Conservation (phyloP, 768 basidiomycete species). For the Gloeophyllum trabeum region DNA sequence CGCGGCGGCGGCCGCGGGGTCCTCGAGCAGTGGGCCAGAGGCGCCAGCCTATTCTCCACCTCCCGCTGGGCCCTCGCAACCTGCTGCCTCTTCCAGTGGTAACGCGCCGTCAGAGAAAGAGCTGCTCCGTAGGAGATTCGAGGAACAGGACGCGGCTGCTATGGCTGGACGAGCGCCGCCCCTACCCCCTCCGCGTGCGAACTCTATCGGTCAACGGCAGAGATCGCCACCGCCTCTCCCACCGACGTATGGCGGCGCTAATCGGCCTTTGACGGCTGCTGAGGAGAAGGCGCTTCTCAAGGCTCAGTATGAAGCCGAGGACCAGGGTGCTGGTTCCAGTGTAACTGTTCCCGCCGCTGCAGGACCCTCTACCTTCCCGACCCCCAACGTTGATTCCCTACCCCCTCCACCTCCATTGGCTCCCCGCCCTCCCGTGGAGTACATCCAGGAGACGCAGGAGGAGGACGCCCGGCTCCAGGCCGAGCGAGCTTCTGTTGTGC, state of each 20-base stretch:
- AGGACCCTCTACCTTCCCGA: constrained; percentile 1
- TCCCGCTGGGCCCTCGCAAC: constrained; percentile 3
- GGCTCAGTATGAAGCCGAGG: constrained; percentile 53
- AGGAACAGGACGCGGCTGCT: constrained; percentile 38
- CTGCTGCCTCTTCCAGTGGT: constrained; percentile 5
- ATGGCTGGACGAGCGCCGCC: constrained; percentile 15
- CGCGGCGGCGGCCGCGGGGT: constrained; percentile 28
- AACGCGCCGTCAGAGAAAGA: constrained; percentile 42
- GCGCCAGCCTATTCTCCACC: constrained; percentile 16
- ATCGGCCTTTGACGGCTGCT: constrained; percentile 45
- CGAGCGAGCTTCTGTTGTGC: too few species aligned
- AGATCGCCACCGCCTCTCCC: constrained; percentile 19
- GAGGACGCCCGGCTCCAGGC: constrained; percentile 57
- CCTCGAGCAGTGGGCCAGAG: constrained; percentile 5
- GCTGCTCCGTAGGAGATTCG: constrained; percentile 39
- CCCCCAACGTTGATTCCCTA: constrained; percentile 9
- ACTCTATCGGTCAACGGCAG: constrained; percentile 8
- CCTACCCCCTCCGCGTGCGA: constrained; percentile 10
- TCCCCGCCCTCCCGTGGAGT: constrained; percentile 69
- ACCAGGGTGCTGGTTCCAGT: constrained; percentile 12
- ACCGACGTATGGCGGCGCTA: constrained; percentile 11
- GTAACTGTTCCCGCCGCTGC: constrained; percentile 5
- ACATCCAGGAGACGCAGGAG: constrained; percentile 74
- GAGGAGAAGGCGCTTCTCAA: constrained; percentile 70
- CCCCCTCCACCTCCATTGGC: constrained; percentile 56